Evolutionary conservation across 371 early-diverging fungal species (phyloP), one percentile per base, ranked within the genome.

Genomic region (Mortierella sp.): DNA sequence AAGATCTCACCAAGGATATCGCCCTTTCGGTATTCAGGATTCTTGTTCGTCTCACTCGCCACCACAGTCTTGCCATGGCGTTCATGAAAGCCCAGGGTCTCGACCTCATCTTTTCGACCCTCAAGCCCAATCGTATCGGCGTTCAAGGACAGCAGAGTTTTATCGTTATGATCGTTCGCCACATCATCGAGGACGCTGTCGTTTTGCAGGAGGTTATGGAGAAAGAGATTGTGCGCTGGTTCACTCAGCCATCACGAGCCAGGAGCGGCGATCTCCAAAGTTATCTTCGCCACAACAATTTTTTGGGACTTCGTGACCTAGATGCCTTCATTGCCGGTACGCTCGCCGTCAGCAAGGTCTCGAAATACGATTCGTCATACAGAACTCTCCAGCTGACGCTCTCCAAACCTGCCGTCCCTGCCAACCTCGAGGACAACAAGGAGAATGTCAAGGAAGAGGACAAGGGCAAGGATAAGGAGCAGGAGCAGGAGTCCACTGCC

Each of bases 81-180:
- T 96, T 99, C 80, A 90, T 96, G 52, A 90, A 92, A 3, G 82
- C 90, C 38, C 93, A 93, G 65, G 95, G 96, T 11, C 81, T 97
- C 38, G 88, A 90, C 2, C 74, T 92, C 28, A 79, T 96, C 11
- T 91, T 96, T 77, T 87, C 89, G 26, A 84, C 89, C 10, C 88
- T 89, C 42, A 87, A 90, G 11, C 78, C 82, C 1, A 88, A 89
- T 50, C 80, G 93, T 8, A 91, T 92, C 70, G 90, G 90, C 14
- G 93, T 96, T 58, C 91, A 91, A 74, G 94, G 95, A 4, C 95
- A 96, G 57, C 95, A 93, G 77, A 91, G 94, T 7, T 91, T 96
- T 58, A 92, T 94, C 55, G 89, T 95, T 44, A 93, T 98, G 75
- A 95, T 98, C 58, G 82, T 99, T 72, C 94, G 98, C 8, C 97